Evolutionary conservation across 768 basidiomycete species (phyloP), one percentile per base, ranked within the genome.

Genomic region (Fomitopsis serialis): DNA sequence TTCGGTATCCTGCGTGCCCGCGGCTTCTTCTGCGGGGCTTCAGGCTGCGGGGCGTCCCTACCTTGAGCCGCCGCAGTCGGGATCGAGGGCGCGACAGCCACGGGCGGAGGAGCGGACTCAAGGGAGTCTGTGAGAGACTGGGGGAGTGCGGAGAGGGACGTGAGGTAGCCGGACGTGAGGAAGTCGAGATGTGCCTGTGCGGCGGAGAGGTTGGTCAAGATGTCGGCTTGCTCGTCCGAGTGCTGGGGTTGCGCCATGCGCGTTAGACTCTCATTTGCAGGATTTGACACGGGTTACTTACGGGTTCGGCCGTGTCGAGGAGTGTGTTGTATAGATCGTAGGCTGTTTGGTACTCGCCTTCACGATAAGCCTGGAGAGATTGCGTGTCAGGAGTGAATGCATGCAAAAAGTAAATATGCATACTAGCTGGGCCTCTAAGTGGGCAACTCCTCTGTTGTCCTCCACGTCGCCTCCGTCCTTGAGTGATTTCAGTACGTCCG

Each of bases 391-490:
- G 43, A 32, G 23, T 50, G 53, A 52, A 19, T 35, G n/a, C n/a
- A n/a, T n/a, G 64, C 56, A 55, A 50, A 58, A 24, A 53, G 15
- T 45, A 57, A 29, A 42, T 50, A 53, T 32, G 72, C 87, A 61
- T 66, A 92, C 94, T 69, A 95, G 72, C 65, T 97, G 94, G 25
- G 92, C 93, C 65, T 93, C 88, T 15, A 97, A 74, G 71, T 94
- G 91, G 43, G 81, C 62, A 34, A 82, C 74, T 12, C 87, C 89
- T 56, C 89, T 73, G 57, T 83, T 76, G 29, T 61, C 59, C 23
- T 70, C 68, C 52, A 59, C 65, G 23, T 68, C 70, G 19, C 67
- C 67, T 29, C 68, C 53, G 52, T 70, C 60, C 64, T 80, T 82
- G 60, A 86, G 69, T 45, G 60, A 65, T 0, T 68, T 67, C 21